Evolutionary conservation across 768 basidiomycete genomes (phyloP).

Genomic region (Fomitopsis pulvina): DNA sequence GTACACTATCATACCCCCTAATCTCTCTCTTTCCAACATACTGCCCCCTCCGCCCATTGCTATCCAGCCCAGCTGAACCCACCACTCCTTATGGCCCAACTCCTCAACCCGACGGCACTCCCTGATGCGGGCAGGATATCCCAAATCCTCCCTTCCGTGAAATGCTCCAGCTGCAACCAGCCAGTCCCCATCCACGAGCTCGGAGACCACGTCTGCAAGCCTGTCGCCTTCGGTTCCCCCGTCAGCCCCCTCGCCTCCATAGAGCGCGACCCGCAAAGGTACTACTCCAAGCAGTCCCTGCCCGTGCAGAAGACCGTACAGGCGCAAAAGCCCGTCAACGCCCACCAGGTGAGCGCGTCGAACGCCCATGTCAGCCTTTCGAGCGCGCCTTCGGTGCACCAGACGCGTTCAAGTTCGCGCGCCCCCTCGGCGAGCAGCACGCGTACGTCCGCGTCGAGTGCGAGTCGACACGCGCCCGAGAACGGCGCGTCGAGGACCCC

Average conservation of each 20-base stretch:
- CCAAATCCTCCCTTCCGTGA: slow-evolving; percentile 74
- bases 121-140: slow-evolving; percentile 33
- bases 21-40: slow-evolving; percentile 4
- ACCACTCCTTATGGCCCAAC: slow-evolving; percentile 24
- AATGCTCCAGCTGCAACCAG: slow-evolving; percentile 71
- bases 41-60: slow-evolving; percentile 3
- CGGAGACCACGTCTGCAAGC: slow-evolving; percentile 70
- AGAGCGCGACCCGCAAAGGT: slow-evolving; percentile 42
- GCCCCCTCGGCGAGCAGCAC: slow-evolving; percentile 17
- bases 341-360: slow-evolving; percentile 15
- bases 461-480: not conserved
- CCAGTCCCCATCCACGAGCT: slow-evolving; percentile 69
- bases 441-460: slow-evolving; percentile 13
- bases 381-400: not conserved
- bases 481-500: slow-evolving; percentile 13
- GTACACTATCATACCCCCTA: slow-evolving; percentile 1
- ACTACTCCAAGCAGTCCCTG: slow-evolving; percentile 37
- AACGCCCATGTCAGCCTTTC: slow-evolving; percentile 4
- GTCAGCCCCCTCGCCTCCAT: slow-evolving; percentile 35
- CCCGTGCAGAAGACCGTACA: slow-evolving; percentile 9
- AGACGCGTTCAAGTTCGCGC: slow-evolving; percentile 14
- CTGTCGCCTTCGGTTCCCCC: slow-evolving; percentile 33
- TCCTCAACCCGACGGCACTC: slow-evolving; percentile 13
- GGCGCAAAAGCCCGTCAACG: slow-evolving; percentile 2
- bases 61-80: slow-evolving; percentile 7